Evolutionary conservation across 495 filamentous ascomycete genomes (phyloP), one percentile per base, ranked within the genome.

Genomic region (Parachaetomium inaequale): DNA sequence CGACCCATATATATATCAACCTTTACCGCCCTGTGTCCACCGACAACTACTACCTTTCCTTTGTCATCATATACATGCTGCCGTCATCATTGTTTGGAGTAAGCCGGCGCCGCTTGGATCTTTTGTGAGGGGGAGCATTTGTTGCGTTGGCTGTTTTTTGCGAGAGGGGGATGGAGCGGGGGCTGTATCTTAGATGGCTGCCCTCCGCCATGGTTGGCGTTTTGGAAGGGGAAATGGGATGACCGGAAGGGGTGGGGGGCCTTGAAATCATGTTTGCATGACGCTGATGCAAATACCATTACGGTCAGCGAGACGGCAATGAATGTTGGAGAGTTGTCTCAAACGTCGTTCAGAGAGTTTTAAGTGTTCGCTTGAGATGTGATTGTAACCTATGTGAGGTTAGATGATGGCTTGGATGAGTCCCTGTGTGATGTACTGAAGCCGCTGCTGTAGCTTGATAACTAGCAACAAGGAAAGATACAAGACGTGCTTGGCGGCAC

Each of bases 11-110:
- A 43, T 21, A 56, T 43, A 15, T 42, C 31, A 23, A 40, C 21
- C 29, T 31, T 49, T 7, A 17, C 23, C 14, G 25, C 1, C 12
- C 26, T 29, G n/a, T 28, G 14, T 50, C 12, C 26, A 29, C 47
- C 15, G 17, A 50, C 47, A 12, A 15, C 28, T 19, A 51, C 14
- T 31, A 52, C 29, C 49, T 32, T 52, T 31, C 52, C 23, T 54
- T 58, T 58, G 56, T 49, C 21, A 11, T 23, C 19, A 51, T 51
- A 51, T 29, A 32, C 17, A 26, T 53, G 25, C 31, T 15, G 19
- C 19, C 36, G 45, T 43, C 40, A 53, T 58, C 46, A 63, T 63
- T 42, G 52, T n/a, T 55, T 55, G 52, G 52, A 42, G 34, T 40
- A 55, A 40, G 52, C 52, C 21, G 52, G 52, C 52, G 52, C 19